These are phyloP conservation scores for Clarireedia hainanense DNA, from an alignment of 2,329 filamentous ascomycete genomes.

Conservation along the genomic window DNA sequence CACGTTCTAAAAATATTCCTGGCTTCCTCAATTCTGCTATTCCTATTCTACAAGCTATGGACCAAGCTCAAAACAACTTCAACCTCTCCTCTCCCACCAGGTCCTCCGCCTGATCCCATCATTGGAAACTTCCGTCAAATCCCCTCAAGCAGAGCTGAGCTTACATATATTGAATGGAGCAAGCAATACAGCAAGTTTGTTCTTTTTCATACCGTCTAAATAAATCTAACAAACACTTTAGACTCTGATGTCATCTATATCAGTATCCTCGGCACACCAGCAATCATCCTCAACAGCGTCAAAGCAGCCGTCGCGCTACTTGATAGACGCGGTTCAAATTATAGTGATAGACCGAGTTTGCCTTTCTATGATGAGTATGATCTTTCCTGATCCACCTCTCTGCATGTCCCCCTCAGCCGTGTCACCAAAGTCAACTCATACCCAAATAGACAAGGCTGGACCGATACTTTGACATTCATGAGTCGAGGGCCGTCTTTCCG, in stretches of 20 bases:
- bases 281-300: slow-evolving; percentile 38
- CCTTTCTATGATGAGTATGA: slow-evolving; percentile 16
- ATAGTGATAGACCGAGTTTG: slow-evolving; percentile 38
- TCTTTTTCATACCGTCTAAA: not conserved
- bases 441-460: slow-evolving; percentile 31
- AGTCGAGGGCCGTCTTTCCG: slow-evolving; percentile 34
- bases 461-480: slow-evolving; percentile 38
- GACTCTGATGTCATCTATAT: slow-evolving; percentile 19
- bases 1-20: not conserved
- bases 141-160: slow-evolving; percentile 10
- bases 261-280: slow-evolving; percentile 24
- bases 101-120: slow-evolving; percentile 13
- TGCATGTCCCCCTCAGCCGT: not conserved
- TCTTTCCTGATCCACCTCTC: not conserved
- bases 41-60: not conserved
- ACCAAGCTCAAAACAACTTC: not conserved
- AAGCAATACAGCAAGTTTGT: slow-evolving; percentile 15
- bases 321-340: slow-evolving; percentile 37
- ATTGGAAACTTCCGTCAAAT: slow-evolving; percentile 13
- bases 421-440: not conserved
- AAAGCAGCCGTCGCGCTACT: slow-evolving; percentile 36
- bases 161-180: slow-evolving; percentile 13
- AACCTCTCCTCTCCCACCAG: slow-evolving; percentile 9
- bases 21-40: not conserved
- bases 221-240: slow-evolving; percentile 13